Percentiles rank a stretch among this genome's conserved stretches.
phyloP scores from a whole-genome alignment of 371 early-diverging fungal genomes.

The Zancudomyces culisetae region DNA sequence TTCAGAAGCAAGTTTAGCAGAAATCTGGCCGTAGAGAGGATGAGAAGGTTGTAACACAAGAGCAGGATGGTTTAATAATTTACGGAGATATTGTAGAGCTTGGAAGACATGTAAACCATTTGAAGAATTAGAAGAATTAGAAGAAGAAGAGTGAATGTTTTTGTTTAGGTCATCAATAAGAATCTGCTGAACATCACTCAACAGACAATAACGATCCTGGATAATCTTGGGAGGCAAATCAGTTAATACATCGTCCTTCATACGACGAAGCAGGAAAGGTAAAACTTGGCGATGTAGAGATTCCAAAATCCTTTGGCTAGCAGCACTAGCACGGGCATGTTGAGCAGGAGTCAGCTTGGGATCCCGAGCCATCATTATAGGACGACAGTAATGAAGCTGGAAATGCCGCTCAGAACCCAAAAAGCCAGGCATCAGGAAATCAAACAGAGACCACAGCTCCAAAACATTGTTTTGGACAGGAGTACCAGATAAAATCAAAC shows the following conservation, averaged over 20 bases:
- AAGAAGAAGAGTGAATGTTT: constrained; percentile 13
- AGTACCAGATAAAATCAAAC: constrained; percentile 94
- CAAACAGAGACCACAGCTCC: constrained; percentile 96
- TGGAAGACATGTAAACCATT: constrained; percentile 75
- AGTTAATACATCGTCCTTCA: constrained; percentile 96
- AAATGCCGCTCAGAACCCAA: constrained; percentile 81
- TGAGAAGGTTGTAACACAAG: constrained; percentile 69
- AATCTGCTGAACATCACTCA: constrained; percentile 57
- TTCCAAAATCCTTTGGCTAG: constrained; percentile 73
- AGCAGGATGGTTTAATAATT: constrained; percentile 91
- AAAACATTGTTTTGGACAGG: constrained; percentile 97
- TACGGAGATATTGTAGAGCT: constrained; percentile 85
- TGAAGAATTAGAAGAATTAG: constrained; percentile 12
- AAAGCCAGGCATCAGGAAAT: constrained; percentile 96
- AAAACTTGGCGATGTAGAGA: constrained; percentile 90
- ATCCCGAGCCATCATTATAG: constrained; percentile 75
- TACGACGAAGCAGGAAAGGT: constrained; percentile 90
- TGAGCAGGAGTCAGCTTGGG: constrained; percentile 31
- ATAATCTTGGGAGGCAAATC: constrained; percentile 99
- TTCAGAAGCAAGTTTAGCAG: constrained; percentile 33
- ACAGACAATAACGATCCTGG: constrained; percentile 91
- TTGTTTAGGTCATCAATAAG: constrained; percentile 27
- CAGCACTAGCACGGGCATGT: constrained; percentile 17
- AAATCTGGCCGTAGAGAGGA: constrained; percentile 55
- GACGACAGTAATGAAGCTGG: constrained; percentile 74